These are phyloP conservation scores for Leonotis leonurus DNA, from an alignment of 257 asterid genomes.

Conservation along the genomic window DNA sequence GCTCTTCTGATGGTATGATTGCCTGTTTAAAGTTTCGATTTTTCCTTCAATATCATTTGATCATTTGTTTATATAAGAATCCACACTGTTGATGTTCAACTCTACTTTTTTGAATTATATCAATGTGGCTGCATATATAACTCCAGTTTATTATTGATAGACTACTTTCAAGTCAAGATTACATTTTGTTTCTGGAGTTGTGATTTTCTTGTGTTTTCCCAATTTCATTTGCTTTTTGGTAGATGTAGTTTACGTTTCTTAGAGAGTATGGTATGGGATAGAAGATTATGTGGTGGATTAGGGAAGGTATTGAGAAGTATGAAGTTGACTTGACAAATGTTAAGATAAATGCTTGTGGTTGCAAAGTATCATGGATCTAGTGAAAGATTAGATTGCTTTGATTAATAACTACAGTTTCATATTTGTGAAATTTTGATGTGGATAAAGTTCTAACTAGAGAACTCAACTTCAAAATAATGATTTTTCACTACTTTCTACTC, in stretches of 20 bases:
- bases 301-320: neutral
- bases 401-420: neutral
- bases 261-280: neutral
- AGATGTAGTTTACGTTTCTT: no score
- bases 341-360: neutral
- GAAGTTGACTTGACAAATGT: neutral
- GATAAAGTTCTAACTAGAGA: neutral
- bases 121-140: neutral
- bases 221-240: neutral
- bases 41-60: neutral
- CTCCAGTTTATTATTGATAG: neutral
- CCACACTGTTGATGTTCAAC: neutral
- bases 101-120: neutral
- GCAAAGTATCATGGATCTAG: neutral
- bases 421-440: neutral
- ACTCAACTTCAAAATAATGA: neutral
- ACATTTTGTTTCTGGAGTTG: neutral
- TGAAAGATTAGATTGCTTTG: no score
- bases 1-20: conserved; percentile 52
- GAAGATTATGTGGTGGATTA: neutral
- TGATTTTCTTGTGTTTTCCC: neutral
- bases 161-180: neutral
- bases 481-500: neutral
- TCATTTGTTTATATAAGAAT: neutral
- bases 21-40: neutral